Evolutionary conservation across 352 stramenopile species (phyloP).

Genomic region (Pythium rishiriense): DNA sequence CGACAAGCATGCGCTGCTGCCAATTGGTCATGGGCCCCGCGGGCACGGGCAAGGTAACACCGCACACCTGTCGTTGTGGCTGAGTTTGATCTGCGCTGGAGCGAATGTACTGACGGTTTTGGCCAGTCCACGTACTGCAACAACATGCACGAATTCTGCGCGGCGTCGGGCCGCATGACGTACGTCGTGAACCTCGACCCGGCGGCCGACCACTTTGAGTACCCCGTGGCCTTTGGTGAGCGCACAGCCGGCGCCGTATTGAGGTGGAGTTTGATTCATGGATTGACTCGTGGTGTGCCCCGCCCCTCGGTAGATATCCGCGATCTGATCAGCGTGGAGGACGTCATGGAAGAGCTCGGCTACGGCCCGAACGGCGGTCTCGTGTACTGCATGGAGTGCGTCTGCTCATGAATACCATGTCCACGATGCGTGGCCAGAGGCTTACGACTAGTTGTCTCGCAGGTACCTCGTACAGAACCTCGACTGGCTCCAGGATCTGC

Average conservation of each 20-base stretch:
- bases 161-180: slow-evolving; percentile 80
- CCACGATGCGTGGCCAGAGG: not conserved
- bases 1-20: slow-evolving; percentile 76
- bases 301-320: slow-evolving; percentile 75
- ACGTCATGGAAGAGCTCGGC: slow-evolving; percentile 97
- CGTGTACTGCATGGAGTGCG: slow-evolving; percentile 99
- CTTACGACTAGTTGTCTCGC: not conserved
- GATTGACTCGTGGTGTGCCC: not conserved
- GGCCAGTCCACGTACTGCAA: slow-evolving; percentile 93
- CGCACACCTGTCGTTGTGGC: not conserved
- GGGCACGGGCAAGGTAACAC: slow-evolving; percentile 85
- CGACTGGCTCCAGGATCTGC: slow-evolving; percentile 94
- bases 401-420: not conserved
- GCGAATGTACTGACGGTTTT: no score
- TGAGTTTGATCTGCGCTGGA: no score
- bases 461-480: slow-evolving; percentile 93
- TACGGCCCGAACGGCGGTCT: slow-evolving; percentile 98
- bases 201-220: slow-evolving; percentile 90
- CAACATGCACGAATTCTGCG: slow-evolving; percentile 92
- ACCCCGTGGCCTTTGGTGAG: slow-evolving; percentile 84
- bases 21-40: slow-evolving; percentile 92
- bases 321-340: slow-evolving; percentile 95
- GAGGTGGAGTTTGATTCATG: not conserved
- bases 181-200: slow-evolving; percentile 98
- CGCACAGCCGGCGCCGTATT: not conserved